These are phyloP conservation scores for Pichia sp. DNA, from an alignment of 1,139 yeast species.

Conservation along the genomic window DNA sequence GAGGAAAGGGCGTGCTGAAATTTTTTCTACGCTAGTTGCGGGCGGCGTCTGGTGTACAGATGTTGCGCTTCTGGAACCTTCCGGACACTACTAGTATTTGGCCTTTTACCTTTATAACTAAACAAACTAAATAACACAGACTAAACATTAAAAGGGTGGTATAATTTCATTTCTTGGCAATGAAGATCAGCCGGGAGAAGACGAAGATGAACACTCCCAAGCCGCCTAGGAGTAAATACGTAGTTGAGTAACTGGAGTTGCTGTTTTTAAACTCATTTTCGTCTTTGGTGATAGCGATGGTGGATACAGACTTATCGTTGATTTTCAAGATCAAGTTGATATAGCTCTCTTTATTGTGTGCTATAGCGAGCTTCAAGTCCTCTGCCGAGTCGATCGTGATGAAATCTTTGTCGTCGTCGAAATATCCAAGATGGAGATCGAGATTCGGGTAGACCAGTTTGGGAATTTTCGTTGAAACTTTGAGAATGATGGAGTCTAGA, in stretches of 20 bases:
- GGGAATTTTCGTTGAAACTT: not conserved
- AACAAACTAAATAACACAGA: no score
- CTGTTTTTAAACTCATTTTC: not conserved
- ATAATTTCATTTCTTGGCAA: not conserved
- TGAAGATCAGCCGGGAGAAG: not conserved
- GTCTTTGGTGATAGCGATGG: no score
- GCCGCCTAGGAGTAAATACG: conserved; percentile 4
- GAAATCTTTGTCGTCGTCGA: conserved; percentile 36
- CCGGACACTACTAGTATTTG: no score
- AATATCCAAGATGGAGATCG: conserved; percentile 32
- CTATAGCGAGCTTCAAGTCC: conserved; percentile 34
- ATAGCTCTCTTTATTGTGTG: not conserved
- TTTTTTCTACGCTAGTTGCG: no score
- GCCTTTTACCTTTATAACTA: no score
- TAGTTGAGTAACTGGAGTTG: not conserved
- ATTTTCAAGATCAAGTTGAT: conserved; percentile 20
- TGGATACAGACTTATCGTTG: not conserved
- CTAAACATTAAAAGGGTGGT: no score
- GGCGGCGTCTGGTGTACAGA: no score
- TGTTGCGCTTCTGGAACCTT: no score
- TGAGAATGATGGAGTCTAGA: not conserved
- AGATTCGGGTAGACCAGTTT: conserved; percentile 9
- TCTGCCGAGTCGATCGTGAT: conserved; percentile 32
- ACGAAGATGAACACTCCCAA: conserved; percentile 5
- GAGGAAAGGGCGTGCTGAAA: no score